Conservation (phyloP, 257 asterid species). For the Solanum pimpinellifolium region DNA sequence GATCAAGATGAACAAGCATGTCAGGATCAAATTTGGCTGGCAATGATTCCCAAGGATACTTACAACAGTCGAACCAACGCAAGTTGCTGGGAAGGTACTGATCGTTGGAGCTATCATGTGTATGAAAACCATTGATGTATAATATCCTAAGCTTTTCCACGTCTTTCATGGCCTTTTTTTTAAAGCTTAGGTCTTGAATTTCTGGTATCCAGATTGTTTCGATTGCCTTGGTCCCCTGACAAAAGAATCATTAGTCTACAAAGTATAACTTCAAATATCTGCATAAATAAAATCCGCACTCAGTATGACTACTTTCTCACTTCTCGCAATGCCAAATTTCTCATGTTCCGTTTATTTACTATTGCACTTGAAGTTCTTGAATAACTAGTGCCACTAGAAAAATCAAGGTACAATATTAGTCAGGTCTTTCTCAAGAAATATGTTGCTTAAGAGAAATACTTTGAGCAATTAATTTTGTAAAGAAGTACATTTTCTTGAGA, state of each 20-base stretch:
- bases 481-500: too few relatives aligned
- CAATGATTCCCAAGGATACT: not conserved
- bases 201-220: not conserved
- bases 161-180: not conserved
- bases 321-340: not conserved
- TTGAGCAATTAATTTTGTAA: too few relatives aligned
- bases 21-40: not conserved
- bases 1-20: not conserved
- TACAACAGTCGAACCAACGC: not conserved
- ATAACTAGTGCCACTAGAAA: too few relatives aligned
- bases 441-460: too few relatives aligned
- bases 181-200: not conserved
- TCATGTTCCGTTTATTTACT: too few relatives aligned
- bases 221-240: not conserved
- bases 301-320: not conserved
- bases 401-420: too few relatives aligned
- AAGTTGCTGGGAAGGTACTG: not conserved
- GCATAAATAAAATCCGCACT: too few relatives aligned
- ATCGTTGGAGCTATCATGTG: not conserved
- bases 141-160: not conserved
- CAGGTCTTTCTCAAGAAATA: too few relatives aligned
- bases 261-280: too few relatives aligned
- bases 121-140: too few relatives aligned
- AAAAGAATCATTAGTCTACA: not conserved
- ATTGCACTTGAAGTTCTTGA: not conserved